Evolutionary conservation across 2,329 filamentous ascomycete genomes (phyloP).

Genomic region (Stenocarpella maydis): DNA sequence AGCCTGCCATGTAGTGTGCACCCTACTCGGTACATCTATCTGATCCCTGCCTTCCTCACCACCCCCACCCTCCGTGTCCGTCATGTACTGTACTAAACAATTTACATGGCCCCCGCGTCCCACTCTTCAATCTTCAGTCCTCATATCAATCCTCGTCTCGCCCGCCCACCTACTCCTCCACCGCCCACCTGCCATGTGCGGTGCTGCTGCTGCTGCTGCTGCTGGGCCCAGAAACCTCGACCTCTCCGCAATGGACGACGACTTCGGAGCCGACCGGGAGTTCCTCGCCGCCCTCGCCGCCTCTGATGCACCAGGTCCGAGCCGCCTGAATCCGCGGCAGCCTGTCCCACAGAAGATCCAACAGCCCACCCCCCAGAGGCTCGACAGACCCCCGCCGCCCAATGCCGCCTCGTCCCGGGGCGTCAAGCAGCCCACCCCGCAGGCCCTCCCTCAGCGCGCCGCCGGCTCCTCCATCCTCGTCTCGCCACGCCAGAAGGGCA

Average conservation of each 20-base stretch:
- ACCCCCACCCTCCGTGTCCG: neutral
- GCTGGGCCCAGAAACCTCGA: neutral
- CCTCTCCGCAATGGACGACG: conserved; percentile 54
- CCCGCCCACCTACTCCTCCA: neutral
- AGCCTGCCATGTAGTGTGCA: too few relatives aligned
- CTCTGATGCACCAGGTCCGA: conserved; percentile 45
- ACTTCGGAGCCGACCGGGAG: conserved; percentile 65
- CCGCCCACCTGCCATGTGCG: neutral
- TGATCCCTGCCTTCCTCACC: too few relatives aligned
- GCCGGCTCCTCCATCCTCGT: conserved; percentile 84
- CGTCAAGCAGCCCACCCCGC: conserved; percentile 87
- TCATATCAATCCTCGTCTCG: neutral
- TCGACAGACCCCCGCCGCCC: conserved; percentile 55
- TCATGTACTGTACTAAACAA: neutral
- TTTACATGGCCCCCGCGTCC: too few relatives aligned
- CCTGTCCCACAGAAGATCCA: conserved; percentile 54
- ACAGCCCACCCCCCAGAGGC: conserved; percentile 62
- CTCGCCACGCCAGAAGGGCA: conserved; percentile 92
- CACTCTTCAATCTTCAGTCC: too few relatives aligned
- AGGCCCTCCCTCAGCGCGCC: conserved; percentile 74
- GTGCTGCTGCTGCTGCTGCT: neutral
- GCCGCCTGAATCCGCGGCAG: conserved; percentile 45
- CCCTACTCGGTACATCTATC: too few relatives aligned
- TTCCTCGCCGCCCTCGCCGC: conserved; percentile 64
- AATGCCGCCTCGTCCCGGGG: conserved; percentile 50